Evolutionary conservation across 768 basidiomycete genomes (phyloP).

Genomic region (Tylopilus sp.): DNA sequence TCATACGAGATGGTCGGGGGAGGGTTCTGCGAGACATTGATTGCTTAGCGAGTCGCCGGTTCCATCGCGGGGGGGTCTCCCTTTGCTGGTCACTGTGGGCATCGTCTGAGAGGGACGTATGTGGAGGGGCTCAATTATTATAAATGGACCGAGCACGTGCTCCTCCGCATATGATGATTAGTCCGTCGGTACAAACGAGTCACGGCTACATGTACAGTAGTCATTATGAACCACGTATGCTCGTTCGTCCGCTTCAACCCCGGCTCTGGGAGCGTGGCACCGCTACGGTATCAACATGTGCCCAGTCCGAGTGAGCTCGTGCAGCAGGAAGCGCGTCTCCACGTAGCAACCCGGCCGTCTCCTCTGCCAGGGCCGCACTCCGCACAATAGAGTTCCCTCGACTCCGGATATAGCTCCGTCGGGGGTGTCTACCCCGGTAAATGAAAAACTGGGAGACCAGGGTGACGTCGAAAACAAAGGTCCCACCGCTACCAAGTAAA

Average conservation of each 20-base stretch:
- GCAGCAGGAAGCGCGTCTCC: slow-evolving; percentile 37
- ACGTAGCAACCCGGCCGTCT: slow-evolving; percentile 47
- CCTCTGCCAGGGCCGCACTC: slow-evolving; percentile 37
- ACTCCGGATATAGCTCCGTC: slow-evolving; percentile 23
- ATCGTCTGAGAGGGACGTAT: slow-evolving; percentile 10
- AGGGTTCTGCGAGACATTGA: slow-evolving; percentile 29
- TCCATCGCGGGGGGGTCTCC: slow-evolving; percentile 9
- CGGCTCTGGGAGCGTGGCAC: slow-evolving; percentile 37
- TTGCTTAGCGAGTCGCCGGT: slow-evolving; percentile 13
- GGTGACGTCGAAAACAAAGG: slow-evolving; percentile 87
- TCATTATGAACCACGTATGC: background rate
- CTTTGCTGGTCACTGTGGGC: slow-evolving; percentile 18
- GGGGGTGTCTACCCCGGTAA: slow-evolving; percentile 55
- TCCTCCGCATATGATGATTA: background rate
- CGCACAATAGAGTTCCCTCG: slow-evolving; percentile 28
- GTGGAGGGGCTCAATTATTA: background rate
- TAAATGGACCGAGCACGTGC: slow-evolving; percentile 14
- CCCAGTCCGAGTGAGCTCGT: slow-evolving; percentile 23
- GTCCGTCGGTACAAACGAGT: background rate
- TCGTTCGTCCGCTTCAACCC: slow-evolving; percentile 24
- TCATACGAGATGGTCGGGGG: slow-evolving; percentile 45
- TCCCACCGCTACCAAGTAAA: slow-evolving; percentile 88
- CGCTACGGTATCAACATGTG: slow-evolving; percentile 17
- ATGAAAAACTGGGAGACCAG: slow-evolving; percentile 85
- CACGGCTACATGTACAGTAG: slow-evolving; percentile 3